Evolutionary conservation across 2,329 filamentous ascomycete species (phyloP).

Genomic region (Metarhizium brunneum): DNA sequence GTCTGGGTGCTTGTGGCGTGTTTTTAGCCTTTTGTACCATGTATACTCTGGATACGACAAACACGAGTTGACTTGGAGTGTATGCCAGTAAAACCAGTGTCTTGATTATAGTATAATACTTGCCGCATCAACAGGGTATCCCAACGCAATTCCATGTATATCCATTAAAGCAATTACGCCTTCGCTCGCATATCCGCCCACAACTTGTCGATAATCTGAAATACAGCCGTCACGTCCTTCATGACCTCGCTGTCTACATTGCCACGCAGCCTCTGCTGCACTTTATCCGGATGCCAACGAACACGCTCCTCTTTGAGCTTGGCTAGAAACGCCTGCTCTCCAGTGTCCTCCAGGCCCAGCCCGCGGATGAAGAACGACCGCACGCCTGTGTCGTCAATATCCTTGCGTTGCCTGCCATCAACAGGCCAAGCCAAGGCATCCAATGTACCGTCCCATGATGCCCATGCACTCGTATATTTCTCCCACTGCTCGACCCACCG

Average conservation of each 20-base stretch:
- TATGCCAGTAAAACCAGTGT: no score
- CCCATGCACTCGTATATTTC: conserved; percentile 57
- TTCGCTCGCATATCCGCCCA: conserved; percentile 53
- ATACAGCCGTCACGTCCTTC: conserved; percentile 77
- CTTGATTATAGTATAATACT: no score
- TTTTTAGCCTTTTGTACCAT: no score
- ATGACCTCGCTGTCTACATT: conserved; percentile 63
- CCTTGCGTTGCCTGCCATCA: conserved; percentile 41
- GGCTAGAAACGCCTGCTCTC: conserved; percentile 35
- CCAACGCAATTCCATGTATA: neutral
- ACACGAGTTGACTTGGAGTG: no score
- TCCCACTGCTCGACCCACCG: conserved; percentile 54
- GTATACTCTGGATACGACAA: no score
- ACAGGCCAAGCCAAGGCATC: conserved; percentile 64
- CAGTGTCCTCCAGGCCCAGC: conserved; percentile 31
- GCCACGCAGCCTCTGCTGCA: conserved; percentile 77
- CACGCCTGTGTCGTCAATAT: conserved; percentile 51
- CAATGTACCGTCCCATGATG: conserved; percentile 34
- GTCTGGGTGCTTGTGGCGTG: no score
- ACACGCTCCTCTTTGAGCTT: conserved; percentile 76
- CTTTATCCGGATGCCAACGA: conserved; percentile 96
- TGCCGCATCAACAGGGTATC: neutral
- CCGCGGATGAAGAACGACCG: conserved; percentile 57
- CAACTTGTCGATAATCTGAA: conserved; percentile 78
- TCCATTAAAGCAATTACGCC: neutral